These are phyloP conservation scores for Xylaria polymorpha DNA, from an alignment of 2,329 filamentous ascomycete species.

Conservation along the genomic window DNA sequence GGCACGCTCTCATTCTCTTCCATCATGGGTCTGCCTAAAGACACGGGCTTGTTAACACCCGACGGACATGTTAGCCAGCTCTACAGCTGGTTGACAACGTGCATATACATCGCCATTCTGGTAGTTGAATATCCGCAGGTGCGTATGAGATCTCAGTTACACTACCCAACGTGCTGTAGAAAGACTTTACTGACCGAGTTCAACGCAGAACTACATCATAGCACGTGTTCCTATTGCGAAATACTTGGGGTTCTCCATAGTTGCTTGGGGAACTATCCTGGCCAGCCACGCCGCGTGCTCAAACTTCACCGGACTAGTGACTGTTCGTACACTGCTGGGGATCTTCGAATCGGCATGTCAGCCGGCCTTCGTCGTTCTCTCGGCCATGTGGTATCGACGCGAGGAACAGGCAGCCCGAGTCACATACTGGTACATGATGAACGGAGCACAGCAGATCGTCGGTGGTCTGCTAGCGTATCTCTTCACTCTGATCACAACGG, in stretches of 20 bases:
- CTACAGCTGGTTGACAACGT: slow-evolving; percentile 78
- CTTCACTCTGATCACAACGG: slow-evolving; percentile 63
- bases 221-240: slow-evolving; percentile 75
- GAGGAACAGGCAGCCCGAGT: slow-evolving; percentile 75
- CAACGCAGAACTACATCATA: slow-evolving; percentile 60
- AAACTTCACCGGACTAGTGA: slow-evolving; percentile 69
- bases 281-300: slow-evolving; percentile 70
- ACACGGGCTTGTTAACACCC: slow-evolving; percentile 60
- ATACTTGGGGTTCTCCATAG: slow-evolving; percentile 72
- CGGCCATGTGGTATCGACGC: slow-evolving; percentile 76
- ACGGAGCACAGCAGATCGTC: slow-evolving; percentile 77
- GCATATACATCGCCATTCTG: slow-evolving; percentile 78
- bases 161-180: not conserved
- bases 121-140: slow-evolving; percentile 77
- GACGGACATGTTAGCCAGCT: slow-evolving; percentile 55
- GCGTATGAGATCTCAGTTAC: slow-evolving; percentile 16
- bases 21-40: slow-evolving; percentile 69
- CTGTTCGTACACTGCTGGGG: slow-evolving; percentile 73
- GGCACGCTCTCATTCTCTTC: slow-evolving; percentile 73
- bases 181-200: slow-evolving; percentile 1
- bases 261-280: slow-evolving; percentile 71
- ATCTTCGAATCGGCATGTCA: slow-evolving; percentile 78
- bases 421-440: slow-evolving; percentile 84
- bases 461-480: slow-evolving; percentile 77
- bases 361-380: slow-evolving; percentile 74